Base-by-base conservation (phyloP, 1,284 basidiomycete species). In the Phlebopus sp. region DNA sequence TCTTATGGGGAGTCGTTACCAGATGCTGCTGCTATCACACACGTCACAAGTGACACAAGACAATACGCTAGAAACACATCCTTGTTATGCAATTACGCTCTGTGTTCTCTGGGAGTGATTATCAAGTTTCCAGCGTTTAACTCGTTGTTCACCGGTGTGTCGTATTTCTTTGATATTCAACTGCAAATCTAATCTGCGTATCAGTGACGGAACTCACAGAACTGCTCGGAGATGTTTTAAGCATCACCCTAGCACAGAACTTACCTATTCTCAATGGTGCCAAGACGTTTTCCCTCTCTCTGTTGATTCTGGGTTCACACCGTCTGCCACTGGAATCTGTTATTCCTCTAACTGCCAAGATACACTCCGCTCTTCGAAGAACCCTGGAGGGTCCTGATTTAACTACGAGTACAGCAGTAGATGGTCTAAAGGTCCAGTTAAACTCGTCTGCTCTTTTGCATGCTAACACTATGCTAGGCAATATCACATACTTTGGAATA, bases 261-360 rank as follows among this genome's bases (percentile, higher is more conserved):
- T 54, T 80, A 0, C 71, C 74, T 0, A 68, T 68, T 2, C 68
- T 71, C 5, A 73, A 73, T 48, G 59, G 70, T 17, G 56, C 60
- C 5, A 82, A 80, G 59, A 75, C 72, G 7, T 69, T 69, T 52
- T 68, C 71, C 1, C 60, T 81, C 25, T 70, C 75, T 17, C 51
- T 77, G 14, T 81, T 74, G 72, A 69, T 72, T 23, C 60, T 86
- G 29, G 69, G 71, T 50, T 67, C 62, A 15, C 75, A 82, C 48
- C 69, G 66, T 43, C 64, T 85, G 4, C 74, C 79, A 1, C 17
- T 51, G 5, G 44, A 59, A 4, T 54, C 75, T 13, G 51, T 83
- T 23, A 46, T 48, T 11, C 58, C 66, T 40, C 60, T 56, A 13
- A 60, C 54, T 31, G 34, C 50, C 7, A 55, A 62, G 4, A 54